These are phyloP conservation scores for Bryoglossum gracile DNA, from an alignment of 495 filamentous ascomycete genomes.

Conservation along the genomic window DNA sequence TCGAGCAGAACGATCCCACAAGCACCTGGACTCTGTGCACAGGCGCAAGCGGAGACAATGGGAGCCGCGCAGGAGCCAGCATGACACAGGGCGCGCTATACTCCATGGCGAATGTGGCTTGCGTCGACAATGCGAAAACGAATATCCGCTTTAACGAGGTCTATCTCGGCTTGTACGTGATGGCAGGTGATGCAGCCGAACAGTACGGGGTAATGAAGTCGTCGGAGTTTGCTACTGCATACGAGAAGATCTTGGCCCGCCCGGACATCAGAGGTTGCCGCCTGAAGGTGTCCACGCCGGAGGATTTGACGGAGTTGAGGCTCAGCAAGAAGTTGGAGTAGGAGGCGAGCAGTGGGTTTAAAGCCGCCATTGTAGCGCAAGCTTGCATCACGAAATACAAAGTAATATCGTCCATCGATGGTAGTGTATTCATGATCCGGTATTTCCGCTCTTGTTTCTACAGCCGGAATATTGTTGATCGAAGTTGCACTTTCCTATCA, in stretches of 20 bases:
- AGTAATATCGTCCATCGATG: too few species aligned
- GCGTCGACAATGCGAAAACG: conserved; percentile 29
- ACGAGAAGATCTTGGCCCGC: conserved; percentile 2
- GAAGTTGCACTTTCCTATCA: too few species aligned
- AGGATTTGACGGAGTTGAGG: conserved; percentile 11
- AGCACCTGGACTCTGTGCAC: conserved; percentile 36
- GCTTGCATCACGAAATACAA: too few species aligned
- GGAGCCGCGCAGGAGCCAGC: conserved; percentile 24
- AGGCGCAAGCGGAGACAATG: conserved; percentile 31
- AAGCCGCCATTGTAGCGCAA: too few species aligned
- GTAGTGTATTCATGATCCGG: too few species aligned
- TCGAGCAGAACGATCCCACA: conserved; percentile 27
- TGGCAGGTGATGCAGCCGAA: conserved; percentile 28
- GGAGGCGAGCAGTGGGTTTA: too few species aligned
- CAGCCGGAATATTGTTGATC: background rate
- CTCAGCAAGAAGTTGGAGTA: conserved; percentile 1
- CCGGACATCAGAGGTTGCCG: conserved; percentile 3
- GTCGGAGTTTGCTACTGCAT: conserved; percentile 22
- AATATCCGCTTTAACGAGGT: conserved; percentile 38
- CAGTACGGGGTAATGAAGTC: conserved; percentile 20
- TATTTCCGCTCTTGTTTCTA: too few species aligned
- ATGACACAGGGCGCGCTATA: conserved; percentile 34
- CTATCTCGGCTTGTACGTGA: conserved; percentile 30
- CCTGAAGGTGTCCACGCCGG: background rate
- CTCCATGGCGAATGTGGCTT: conserved; percentile 29